phyloP scores from a whole-genome alignment of 2,329 filamentous ascomycete species.

The Purpureocillium takamizusanense region DNA sequence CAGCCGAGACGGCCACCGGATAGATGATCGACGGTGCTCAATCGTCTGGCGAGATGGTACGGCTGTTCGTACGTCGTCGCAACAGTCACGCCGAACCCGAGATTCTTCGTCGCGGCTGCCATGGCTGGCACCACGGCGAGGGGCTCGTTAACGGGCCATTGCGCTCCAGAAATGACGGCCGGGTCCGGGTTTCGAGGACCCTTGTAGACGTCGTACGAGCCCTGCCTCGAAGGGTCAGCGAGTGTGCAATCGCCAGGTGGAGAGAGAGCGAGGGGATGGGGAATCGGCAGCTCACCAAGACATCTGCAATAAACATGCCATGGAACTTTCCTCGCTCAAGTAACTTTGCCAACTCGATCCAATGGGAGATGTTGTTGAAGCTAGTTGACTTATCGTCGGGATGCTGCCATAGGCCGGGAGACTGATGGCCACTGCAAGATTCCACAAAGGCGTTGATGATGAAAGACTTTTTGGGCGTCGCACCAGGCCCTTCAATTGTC shows the following conservation, averaged over 20 bases:
- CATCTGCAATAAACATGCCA: conserved; percentile 42
- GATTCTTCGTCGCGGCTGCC: conserved; percentile 56
- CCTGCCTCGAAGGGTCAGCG: conserved; percentile 18
- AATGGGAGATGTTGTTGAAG: conserved; percentile 52
- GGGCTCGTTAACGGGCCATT: conserved; percentile 66
- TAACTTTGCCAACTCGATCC: conserved; percentile 49
- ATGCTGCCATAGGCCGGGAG: conserved; percentile 45
- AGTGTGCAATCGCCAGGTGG: background rate
- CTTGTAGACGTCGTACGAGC: conserved; percentile 62
- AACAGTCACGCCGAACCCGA: conserved; percentile 61
- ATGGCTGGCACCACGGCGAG: conserved; percentile 52
- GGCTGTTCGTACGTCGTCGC: conserved; percentile 62
- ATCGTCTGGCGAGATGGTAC: conserved; percentile 55
- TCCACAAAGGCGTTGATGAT: conserved; percentile 34
- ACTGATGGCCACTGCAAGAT: conserved; percentile 34
- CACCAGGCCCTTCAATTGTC: background rate
- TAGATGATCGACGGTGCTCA: conserved; percentile 59
- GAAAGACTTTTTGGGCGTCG: conserved; percentile 23
- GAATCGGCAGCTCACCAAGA: conserved; percentile 20
- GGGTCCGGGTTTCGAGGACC: conserved; percentile 41
- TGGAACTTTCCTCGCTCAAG: conserved; percentile 33
- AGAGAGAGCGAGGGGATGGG: no score
- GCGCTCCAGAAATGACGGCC: conserved; percentile 52
- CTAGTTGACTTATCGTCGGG: conserved; percentile 52
- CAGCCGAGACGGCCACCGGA: conserved; percentile 45